Percentiles rank a stretch among this genome's conserved stretches.
These are phyloP conservation scores for Tetrahymena thermophila DNA, from an alignment of 73 alveolate species.

Conservation along the genomic window DNA sequence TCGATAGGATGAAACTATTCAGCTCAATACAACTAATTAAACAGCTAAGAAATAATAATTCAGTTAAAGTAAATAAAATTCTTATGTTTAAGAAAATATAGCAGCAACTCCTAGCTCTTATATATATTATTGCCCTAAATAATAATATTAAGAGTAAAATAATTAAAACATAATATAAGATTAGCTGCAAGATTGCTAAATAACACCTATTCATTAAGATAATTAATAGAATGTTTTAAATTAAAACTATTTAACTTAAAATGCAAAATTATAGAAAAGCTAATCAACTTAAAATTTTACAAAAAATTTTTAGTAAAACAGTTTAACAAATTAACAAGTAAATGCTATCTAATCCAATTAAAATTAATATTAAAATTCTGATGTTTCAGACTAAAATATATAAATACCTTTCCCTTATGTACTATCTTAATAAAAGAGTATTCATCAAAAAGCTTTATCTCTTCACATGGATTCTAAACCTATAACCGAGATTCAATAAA, in stretches of 20 bases:
- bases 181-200: neutral
- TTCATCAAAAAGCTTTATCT: neutral
- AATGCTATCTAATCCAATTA: too few relatives aligned
- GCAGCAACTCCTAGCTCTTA: neutral
- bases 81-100: neutral
- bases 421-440: too few relatives aligned
- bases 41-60: neutral
- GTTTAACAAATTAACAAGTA: too few relatives aligned
- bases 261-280: neutral
- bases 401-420: neutral
- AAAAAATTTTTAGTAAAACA: neutral
- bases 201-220: too few relatives aligned
- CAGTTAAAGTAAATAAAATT: neutral
- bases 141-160: neutral
- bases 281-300: neutral
- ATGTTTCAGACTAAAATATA: neutral
- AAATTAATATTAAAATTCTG: neutral
- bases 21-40: neutral
- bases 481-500: neutral
- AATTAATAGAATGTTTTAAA: too few relatives aligned
- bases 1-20: neutral
- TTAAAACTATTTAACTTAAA: too few relatives aligned
- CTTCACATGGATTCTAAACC: neutral
- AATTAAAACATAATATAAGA: neutral
- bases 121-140: neutral